A percentile compares a stretch with the other conserved stretches of the same genome.
phyloP scores from a whole-genome alignment of 2,329 filamentous ascomycete genomes.

The Chalaropsis thielavioides region DNA sequence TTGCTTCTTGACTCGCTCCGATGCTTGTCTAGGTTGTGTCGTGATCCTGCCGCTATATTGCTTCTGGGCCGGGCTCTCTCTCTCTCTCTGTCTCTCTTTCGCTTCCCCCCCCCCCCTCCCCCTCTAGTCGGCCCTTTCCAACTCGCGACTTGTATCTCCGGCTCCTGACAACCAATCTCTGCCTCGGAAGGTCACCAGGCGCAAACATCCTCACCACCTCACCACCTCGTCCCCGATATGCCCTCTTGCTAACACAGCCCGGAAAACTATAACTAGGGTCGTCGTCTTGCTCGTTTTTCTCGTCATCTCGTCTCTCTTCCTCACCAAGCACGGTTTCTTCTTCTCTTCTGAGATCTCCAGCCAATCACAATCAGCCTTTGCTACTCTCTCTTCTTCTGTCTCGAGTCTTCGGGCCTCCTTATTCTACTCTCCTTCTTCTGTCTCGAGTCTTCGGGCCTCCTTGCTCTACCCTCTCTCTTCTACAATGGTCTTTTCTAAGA shows the following conservation, averaged over 20 bases:
- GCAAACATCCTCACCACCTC: neutral
- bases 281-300: conserved; percentile 9
- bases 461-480: conserved; percentile 9
- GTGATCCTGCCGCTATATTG: no score
- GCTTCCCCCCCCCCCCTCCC: neutral
- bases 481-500: conserved; percentile 16
- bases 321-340: conserved; percentile 15
- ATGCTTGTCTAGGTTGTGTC: no score
- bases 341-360: conserved; percentile 8
- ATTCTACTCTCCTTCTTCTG: neutral
- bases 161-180: neutral
- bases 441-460: neutral
- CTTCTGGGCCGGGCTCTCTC: neutral
- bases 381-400: neutral
- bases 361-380: conserved; percentile 12
- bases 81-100: neutral
- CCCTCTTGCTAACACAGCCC: conserved; percentile 3
- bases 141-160: conserved; percentile 10
- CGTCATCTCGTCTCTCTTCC: conserved; percentile 12
- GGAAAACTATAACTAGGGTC: conserved; percentile 17
- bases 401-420: neutral
- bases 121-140: conserved; percentile 16
- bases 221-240: neutral
- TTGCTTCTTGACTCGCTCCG: no score
- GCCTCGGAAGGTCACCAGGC: neutral